These are phyloP conservation scores for Coemansia guatemalensis DNA, from an alignment of 192 early-diverging fungal species.

Conservation along the genomic window DNA sequence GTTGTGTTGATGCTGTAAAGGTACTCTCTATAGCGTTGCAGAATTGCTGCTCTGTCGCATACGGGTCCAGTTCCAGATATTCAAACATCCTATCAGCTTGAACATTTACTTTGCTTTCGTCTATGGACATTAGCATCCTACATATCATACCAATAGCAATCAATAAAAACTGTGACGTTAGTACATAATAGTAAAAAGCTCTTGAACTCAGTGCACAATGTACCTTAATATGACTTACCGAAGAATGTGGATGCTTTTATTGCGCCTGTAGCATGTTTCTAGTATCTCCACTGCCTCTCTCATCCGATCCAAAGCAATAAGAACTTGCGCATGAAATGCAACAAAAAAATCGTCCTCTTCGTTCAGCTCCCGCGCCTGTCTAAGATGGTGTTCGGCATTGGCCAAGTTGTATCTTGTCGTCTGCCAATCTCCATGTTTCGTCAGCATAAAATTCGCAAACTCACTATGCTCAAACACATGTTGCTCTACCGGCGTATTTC, in stretches of 20 bases:
- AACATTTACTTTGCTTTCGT: slow-evolving; percentile 1
- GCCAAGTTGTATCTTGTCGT: slow-evolving; percentile 21
- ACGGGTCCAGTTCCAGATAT: slow-evolving; percentile 40
- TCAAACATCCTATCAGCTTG: slow-evolving; percentile 29
- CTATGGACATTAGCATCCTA: slow-evolving; percentile 37
- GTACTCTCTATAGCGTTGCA: not conserved
- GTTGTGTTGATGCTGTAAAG: not conserved
- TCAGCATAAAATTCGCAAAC: slow-evolving; percentile 17
- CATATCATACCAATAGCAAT: not conserved
- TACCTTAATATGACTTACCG: slow-evolving; percentile 9
- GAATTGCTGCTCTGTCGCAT: slow-evolving; percentile 5
- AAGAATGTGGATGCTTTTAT: slow-evolving; percentile 15
- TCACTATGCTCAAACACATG: slow-evolving; percentile 29
- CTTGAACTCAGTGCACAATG: not conserved
- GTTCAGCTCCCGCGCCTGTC: slow-evolving; percentile 21
- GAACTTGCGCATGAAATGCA: slow-evolving; percentile 30
- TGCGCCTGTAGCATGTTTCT: slow-evolving; percentile 3
- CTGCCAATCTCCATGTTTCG: not conserved
- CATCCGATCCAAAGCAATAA: slow-evolving; percentile 18
- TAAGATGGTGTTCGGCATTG: slow-evolving; percentile 25
- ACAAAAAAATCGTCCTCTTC: slow-evolving; percentile 22
- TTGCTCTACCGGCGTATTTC: not conserved
- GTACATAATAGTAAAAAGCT: not conserved
- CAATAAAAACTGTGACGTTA: not conserved
- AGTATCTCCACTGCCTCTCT: slow-evolving; percentile 11